Evolutionary conservation across 2,329 filamentous ascomycete genomes (phyloP).

Genomic region (Hymenoscyphus salicellus): DNA sequence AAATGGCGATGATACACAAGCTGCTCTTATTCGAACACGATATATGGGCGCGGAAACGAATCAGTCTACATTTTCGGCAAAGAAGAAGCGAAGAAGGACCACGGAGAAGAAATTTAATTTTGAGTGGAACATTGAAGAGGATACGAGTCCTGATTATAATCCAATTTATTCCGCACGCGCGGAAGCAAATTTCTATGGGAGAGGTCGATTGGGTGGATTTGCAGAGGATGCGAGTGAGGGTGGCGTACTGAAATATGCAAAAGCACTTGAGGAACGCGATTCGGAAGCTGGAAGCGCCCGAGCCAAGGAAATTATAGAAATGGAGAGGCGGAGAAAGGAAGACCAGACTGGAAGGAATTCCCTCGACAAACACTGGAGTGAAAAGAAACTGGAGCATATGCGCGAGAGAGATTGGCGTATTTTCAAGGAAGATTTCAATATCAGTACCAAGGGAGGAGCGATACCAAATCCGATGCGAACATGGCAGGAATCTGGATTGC

Average conservation of each 20-base stretch:
- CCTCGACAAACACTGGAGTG: conserved; percentile 90
- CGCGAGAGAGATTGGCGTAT: conserved; percentile 98
- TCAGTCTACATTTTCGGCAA: conserved; percentile 82
- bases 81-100: conserved; percentile 91
- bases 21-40: conserved; percentile 69
- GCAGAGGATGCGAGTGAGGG: conserved; percentile 56
- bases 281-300: conserved; percentile 71
- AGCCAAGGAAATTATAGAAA: conserved; percentile 77
- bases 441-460: conserved; percentile 84
- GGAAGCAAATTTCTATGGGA: conserved; percentile 67
- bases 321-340: conserved; percentile 75
- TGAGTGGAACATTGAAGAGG: conserved; percentile 93
- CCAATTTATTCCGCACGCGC: conserved; percentile 70
- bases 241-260: conserved; percentile 56
- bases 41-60: conserved; percentile 93
- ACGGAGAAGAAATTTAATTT: conserved; percentile 99
- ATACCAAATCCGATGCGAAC: conserved; percentile 96
- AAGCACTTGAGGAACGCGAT: conserved; percentile 72
- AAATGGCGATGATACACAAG: conserved; percentile 62
- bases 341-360: conserved; percentile 67
- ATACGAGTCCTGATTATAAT: conserved; percentile 82
- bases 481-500: conserved; percentile 83
- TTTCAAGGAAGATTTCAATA: conserved; percentile 99
- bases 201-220: conserved; percentile 65
- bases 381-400: conserved; percentile 91